These are phyloP conservation scores for Trypanosoma melophagium DNA, from an alignment of 208 protist species.

Conservation along the genomic window DNA sequence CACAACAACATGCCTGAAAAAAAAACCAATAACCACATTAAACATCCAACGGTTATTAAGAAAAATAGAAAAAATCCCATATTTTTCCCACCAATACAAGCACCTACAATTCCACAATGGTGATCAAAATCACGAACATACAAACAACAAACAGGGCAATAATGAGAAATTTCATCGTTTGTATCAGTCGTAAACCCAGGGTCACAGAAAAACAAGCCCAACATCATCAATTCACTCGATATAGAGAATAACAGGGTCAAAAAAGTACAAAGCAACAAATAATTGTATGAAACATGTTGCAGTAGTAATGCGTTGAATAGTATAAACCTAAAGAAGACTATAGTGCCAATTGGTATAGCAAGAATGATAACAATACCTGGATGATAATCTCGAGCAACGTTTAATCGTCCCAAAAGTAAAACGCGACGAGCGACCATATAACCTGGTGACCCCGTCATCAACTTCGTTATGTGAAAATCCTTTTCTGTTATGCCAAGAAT, in stretches of 20 bases:
- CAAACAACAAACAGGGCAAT: slow-evolving; percentile 46
- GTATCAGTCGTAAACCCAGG: slow-evolving; percentile 41
- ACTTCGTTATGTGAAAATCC: neutral
- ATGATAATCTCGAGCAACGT: slow-evolving; percentile 15
- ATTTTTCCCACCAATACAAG: slow-evolving; percentile 71
- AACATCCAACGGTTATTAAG: slow-evolving; percentile 12
- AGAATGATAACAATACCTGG: slow-evolving; percentile 9
- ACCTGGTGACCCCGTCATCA: neutral
- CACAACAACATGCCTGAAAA: neutral
- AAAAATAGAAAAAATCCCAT: slow-evolving; percentile 78
- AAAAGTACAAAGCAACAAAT: slow-evolving; percentile 3
- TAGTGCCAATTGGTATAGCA: slow-evolving; percentile 13
- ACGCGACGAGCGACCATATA: slow-evolving; percentile 2
- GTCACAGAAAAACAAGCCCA: slow-evolving; percentile 32
- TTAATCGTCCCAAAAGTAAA: slow-evolving; percentile 16
- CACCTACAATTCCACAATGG: slow-evolving; percentile 72
- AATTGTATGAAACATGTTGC: neutral
- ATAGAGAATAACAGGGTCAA: neutral
- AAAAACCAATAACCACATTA: neutral
- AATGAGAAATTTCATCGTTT: slow-evolving; percentile 27
- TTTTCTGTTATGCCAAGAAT: slow-evolving; percentile 3
- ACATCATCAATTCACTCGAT: slow-evolving; percentile 13
- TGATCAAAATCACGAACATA: slow-evolving; percentile 79
- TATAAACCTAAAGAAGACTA: slow-evolving; percentile 14
- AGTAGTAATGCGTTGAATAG: slow-evolving; percentile 6